Evolutionary conservation across 352 stramenopile species (phyloP).

Genomic region (Phytophthora palmivora): DNA sequence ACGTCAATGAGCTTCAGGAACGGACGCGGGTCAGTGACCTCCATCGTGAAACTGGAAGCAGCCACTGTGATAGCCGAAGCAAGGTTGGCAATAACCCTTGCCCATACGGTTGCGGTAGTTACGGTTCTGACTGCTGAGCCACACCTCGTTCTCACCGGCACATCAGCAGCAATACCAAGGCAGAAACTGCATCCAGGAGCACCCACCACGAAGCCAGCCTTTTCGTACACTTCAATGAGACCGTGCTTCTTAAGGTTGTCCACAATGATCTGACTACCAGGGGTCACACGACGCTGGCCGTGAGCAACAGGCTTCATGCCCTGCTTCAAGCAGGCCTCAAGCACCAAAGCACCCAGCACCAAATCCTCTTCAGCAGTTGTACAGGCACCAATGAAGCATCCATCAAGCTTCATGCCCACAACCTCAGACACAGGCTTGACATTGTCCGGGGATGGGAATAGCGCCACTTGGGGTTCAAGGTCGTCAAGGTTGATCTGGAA

Average conservation of each 20-base stretch:
- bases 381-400: constrained; percentile 88
- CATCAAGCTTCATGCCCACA: constrained; percentile 77
- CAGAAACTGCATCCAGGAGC: constrained; percentile 85
- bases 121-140: constrained; percentile 85
- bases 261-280: constrained; percentile 81
- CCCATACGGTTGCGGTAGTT: constrained; percentile 92
- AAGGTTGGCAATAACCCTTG: constrained; percentile 82
- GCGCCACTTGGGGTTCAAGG: constrained; percentile 74
- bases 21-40: constrained; percentile 77
- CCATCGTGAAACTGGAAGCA: constrained; percentile 85
- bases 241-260: constrained; percentile 82
- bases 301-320: constrained; percentile 62
- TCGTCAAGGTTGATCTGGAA: constrained; percentile 80
- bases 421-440: constrained; percentile 76
- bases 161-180: constrained; percentile 83
- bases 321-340: constrained; percentile 77
- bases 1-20: constrained; percentile 80
- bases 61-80: constrained; percentile 83
- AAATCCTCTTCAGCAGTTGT: constrained; percentile 86
- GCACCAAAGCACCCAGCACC: constrained; percentile 78
- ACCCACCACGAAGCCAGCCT: constrained; percentile 80
- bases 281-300: constrained; percentile 81
- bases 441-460: constrained; percentile 87
- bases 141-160: constrained; percentile 82
- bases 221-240: constrained; percentile 80